Evolutionary conservation across 2,329 filamentous ascomycete genomes (phyloP).

Genomic region (Fusarium coicis): DNA sequence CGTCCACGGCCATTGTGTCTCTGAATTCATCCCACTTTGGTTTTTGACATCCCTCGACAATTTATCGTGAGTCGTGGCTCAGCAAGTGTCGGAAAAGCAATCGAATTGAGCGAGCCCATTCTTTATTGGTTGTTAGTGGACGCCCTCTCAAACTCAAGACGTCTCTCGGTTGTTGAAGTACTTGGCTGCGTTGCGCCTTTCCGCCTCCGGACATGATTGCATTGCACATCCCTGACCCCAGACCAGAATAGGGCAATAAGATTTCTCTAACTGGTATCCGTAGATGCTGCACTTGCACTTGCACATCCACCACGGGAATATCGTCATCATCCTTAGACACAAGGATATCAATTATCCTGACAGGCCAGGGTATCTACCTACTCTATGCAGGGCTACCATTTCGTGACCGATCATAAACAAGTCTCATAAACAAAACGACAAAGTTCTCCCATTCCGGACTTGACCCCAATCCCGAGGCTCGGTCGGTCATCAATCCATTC

Average conservation of each 20-base stretch:
- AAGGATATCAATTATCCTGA: background rate
- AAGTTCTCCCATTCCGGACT: background rate
- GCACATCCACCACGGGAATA: background rate
- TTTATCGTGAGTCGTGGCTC: background rate
- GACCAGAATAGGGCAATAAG: background rate
- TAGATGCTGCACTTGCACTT: background rate
- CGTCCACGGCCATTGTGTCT: slow-evolving; percentile 8
- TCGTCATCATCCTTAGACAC: background rate
- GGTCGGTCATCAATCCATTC: background rate
- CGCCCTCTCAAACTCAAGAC: background rate
- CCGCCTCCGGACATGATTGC: slow-evolving; percentile 26
- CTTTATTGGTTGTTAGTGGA: background rate
- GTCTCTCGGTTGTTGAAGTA: background rate
- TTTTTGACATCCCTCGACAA: background rate
- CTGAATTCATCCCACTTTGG: background rate
- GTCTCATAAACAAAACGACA: background rate
- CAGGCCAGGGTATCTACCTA: background rate
- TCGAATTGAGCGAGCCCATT: background rate
- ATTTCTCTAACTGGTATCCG: background rate
- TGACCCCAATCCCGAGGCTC: background rate
- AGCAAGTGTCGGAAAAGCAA: background rate
- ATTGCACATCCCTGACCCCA: background rate
- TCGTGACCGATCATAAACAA: background rate
- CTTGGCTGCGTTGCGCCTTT: slow-evolving; percentile 19
- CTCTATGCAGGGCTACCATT: background rate